Conservation (phyloP, 768 basidiomycete species). For the Heimioporus sp. region DNA sequence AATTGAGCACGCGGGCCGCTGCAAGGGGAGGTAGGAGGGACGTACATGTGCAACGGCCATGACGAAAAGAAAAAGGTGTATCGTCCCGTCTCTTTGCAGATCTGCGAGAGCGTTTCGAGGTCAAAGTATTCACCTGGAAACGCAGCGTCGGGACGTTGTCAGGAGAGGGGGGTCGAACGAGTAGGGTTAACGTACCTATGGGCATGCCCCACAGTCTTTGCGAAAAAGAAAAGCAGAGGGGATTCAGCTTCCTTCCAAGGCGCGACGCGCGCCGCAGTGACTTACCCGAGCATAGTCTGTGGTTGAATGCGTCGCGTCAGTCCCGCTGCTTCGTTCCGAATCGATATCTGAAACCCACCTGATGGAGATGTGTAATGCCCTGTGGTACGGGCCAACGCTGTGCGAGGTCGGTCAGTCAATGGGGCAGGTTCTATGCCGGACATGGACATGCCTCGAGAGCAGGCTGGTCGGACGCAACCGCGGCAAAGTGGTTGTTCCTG, state of each 20-base stretch:
- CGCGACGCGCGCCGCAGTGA: not conserved
- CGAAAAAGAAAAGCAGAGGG: not conserved
- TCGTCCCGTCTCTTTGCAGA: slow-evolving; percentile 54
- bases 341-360: slow-evolving; percentile 35
- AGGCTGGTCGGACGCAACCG: slow-evolving; percentile 67
- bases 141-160: no score
- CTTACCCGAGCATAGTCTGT: slow-evolving; percentile 63
- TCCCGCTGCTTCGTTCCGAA: not conserved
- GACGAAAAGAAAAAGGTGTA: slow-evolving; percentile 79
- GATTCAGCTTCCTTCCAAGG: no score
- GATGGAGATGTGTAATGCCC: slow-evolving; percentile 49
- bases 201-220: slow-evolving; percentile 71
- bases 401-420: not conserved
- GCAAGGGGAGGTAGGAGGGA: not conserved
- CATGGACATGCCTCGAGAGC: slow-evolving; percentile 49
- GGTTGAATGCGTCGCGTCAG: not conserved
- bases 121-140: slow-evolving; percentile 69
- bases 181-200: slow-evolving; percentile 33
- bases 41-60: slow-evolving; percentile 72
- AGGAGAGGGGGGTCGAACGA: no score
- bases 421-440: no score
- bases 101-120: slow-evolving; percentile 56
- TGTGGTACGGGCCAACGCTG: slow-evolving; percentile 55
- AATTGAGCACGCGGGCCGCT: no score
- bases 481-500: slow-evolving; percentile 75